Base-by-base conservation (phyloP, 306 rosid species). In the Trifolium fragiferum region DNA sequence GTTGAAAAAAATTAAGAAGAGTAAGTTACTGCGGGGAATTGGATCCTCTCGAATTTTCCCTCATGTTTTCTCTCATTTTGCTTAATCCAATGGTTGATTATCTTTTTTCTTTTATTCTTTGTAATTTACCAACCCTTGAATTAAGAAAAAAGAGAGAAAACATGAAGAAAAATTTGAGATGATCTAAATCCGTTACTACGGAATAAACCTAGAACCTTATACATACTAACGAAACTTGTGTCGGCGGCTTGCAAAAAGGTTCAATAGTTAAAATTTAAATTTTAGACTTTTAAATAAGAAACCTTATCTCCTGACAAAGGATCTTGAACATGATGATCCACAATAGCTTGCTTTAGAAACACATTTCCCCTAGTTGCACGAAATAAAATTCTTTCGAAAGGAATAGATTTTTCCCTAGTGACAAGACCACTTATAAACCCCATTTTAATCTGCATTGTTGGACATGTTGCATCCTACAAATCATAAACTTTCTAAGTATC, bases 311-410 rank as follows among this genome's bases (percentile, higher is more conserved):
- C 92, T n/a, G 90, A 89, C 40, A 80, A 60, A 68, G 92, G 98
- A 85, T 93, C 97, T n/a, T 84, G 70, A 66, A 93, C 86, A 57
- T 84, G 76, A 75, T 86, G 85, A 49, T 86, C 86, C 49, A 86
- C 86, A 79, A 82, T 85, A 60, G 85, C 74, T 84, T 89, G 96
- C 87, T 78, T 87, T 76, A 89, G 76, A 86, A 78, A 87, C 80
- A 93, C 85, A 81, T 93, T 93, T 73, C 97, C 97, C 86, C 98
- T 80, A 16, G 96, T 91, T 49, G 93, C 87, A 78, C 93, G 91
- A 83, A 88, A 93, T 72, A 93, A 49, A 72, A 86, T 89, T 84
- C 89, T 85, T 75, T 93, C 93, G 14, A 89, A 93, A 62, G 91
- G 81, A 87, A 84, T 81, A 20, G 89, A 80, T 65, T 90, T 93